Evolutionary conservation across 371 early-diverging fungal species (phyloP).

Genomic region (Mucor plumbeus): DNA sequence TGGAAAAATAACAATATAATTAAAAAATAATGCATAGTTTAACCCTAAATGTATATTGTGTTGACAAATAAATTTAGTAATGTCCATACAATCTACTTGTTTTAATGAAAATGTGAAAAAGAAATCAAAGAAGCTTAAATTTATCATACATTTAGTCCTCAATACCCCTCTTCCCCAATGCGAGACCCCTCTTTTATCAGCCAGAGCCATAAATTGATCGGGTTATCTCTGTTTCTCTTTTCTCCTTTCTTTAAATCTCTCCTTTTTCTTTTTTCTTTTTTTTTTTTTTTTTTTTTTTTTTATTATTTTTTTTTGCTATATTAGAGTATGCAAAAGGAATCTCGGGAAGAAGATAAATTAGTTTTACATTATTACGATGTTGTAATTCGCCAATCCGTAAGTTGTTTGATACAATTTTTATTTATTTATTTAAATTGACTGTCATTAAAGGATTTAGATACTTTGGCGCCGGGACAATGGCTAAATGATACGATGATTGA

Average conservation of each 20-base stretch:
- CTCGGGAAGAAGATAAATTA: slow-evolving; percentile 16
- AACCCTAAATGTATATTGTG: not conserved
- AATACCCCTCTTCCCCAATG: not conserved
- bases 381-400: slow-evolving; percentile 42
- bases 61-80: too few relatives aligned
- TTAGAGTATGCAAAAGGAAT: not conserved
- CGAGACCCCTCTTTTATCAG: slow-evolving; percentile 2
- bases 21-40: not conserved
- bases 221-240: not conserved
- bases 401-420: not conserved
- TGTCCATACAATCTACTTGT: too few relatives aligned
- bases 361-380: slow-evolving; percentile 49
- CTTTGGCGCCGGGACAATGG: slow-evolving; percentile 56
- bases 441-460: slow-evolving; percentile 40
- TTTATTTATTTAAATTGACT: too few relatives aligned
- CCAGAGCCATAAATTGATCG: not conserved
- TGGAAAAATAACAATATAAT: not conserved
- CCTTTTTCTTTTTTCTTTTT: not conserved
- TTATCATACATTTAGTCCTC: not conserved
- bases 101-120: too few relatives aligned
- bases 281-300: not conserved
- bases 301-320: not conserved
- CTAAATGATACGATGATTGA: slow-evolving; percentile 63
- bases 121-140: too few relatives aligned
- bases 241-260: not conserved